phyloP scores from a whole-genome alignment of 495 filamentous ascomycete species.

The Parathielavia appendiculata region DNA sequence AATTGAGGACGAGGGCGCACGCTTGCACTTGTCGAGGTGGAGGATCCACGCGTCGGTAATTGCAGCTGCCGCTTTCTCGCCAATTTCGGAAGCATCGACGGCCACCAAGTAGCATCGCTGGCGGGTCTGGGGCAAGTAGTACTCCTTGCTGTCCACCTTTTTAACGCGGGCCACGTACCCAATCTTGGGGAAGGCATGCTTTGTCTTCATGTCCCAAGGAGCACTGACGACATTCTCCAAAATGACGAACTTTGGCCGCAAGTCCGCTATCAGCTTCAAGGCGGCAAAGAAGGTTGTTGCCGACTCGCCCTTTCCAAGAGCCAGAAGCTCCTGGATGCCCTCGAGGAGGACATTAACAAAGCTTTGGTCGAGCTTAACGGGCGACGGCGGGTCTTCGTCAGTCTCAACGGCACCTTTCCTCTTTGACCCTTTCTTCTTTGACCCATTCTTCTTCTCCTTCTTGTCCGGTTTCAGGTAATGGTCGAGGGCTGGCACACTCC shows the following conservation, averaged over 20 bases:
- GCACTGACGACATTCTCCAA: slow-evolving; percentile 68
- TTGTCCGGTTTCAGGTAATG: slow-evolving; percentile 9
- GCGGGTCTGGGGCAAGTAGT: slow-evolving; percentile 75
- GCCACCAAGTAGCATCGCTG: slow-evolving; percentile 67
- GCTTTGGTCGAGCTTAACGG: slow-evolving; percentile 1
- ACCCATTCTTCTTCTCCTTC: neutral
- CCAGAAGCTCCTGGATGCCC: slow-evolving; percentile 26
- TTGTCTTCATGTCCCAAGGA: slow-evolving; percentile 55
- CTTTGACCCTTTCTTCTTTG: neutral
- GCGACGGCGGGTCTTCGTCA: neutral
- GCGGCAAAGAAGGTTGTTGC: slow-evolving; percentile 63
- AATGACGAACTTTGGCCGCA: slow-evolving; percentile 60
- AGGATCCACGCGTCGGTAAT: slow-evolving; percentile 22
- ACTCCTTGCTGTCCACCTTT: slow-evolving; percentile 65
- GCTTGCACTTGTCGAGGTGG: slow-evolving; percentile 42
- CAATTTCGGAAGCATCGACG: slow-evolving; percentile 43
- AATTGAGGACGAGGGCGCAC: slow-evolving; percentile 59
- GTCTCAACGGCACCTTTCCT: neutral
- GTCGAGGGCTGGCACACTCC: slow-evolving; percentile 10
- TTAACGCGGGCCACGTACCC: slow-evolving; percentile 50
- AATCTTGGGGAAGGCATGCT: slow-evolving; percentile 42
- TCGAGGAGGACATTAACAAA: slow-evolving; percentile 20
- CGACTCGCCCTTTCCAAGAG: slow-evolving; percentile 50
- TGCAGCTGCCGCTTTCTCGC: neutral
- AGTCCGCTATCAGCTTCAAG: slow-evolving; percentile 49